phyloP scores from a whole-genome alignment of 2,329 filamentous ascomycete species.

The Achaetomium macrosporum region DNA sequence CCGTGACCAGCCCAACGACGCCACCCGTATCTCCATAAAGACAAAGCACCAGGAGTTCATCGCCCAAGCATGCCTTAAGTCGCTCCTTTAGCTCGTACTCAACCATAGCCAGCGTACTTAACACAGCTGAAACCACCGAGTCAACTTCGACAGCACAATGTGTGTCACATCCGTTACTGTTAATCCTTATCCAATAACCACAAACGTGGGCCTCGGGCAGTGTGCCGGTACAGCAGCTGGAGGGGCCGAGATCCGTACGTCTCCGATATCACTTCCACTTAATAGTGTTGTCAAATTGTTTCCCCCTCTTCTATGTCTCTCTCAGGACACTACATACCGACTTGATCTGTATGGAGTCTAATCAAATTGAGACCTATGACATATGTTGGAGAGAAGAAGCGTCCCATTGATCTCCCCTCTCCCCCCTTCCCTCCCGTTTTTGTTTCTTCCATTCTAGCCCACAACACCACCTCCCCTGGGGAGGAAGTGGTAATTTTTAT shows the following conservation, averaged over 20 bases:
- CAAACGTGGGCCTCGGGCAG: conserved; percentile 10
- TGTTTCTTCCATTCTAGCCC: too few species aligned
- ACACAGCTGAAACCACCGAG: not conserved
- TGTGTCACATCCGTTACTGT: not conserved
- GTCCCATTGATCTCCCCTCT: too few species aligned
- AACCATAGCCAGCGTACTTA: not conserved
- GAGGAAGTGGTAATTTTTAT: not conserved
- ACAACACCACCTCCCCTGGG: too few species aligned
- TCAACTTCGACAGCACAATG: not conserved
- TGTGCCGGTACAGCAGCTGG: conserved; percentile 4
- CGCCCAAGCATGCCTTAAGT: not conserved
- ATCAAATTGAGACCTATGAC: too few species aligned
- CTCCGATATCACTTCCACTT: too few species aligned
- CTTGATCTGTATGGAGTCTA: too few species aligned
- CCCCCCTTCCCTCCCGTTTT: too few species aligned
- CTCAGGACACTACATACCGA: too few species aligned
- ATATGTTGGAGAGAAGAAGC: too few species aligned
- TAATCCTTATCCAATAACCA: not conserved
- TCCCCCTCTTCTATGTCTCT: too few species aligned
- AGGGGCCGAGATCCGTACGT: conserved; percentile 7
- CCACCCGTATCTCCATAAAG: not conserved
- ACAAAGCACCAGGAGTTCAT: not conserved
- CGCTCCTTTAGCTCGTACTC: too few species aligned
- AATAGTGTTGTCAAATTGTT: too few species aligned
- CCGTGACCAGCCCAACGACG: not conserved